Conservation (phyloP, 192 early-diverging fungal genomes). For the Haplosporangium gracile region DNA sequence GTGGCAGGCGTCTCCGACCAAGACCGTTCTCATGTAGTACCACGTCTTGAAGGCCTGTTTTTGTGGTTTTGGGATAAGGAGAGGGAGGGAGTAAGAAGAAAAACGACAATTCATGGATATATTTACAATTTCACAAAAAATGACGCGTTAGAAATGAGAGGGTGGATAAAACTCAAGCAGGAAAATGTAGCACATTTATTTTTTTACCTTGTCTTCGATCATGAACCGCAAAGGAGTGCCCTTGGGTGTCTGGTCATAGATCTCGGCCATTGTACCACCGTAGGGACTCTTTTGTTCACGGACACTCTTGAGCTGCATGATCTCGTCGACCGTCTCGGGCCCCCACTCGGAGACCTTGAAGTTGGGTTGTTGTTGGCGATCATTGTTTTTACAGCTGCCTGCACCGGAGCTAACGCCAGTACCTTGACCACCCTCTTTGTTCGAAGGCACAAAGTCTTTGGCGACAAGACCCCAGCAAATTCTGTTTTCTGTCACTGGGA, state of each 20-base stretch:
- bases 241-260: constrained; percentile 40
- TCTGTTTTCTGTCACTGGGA: constrained; percentile 25
- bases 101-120: neutral
- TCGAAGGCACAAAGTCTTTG: neutral
- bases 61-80: neutral
- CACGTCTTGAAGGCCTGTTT: constrained; percentile 26
- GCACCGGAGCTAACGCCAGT: neutral
- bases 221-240: constrained; percentile 14
- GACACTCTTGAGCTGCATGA: constrained; percentile 15
- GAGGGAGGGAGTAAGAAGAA: neutral
- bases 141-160: no score
- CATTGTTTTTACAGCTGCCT: neutral
- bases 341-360: constrained; percentile 42
- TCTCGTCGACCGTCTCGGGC: constrained; percentile 21
- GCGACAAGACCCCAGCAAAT: constrained; percentile 26
- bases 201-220: constrained; percentile 38
- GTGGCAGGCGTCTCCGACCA: constrained; percentile 37
- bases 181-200: no score
- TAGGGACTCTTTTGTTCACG: constrained; percentile 29
- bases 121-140: no score
- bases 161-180: no score
- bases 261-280: constrained; percentile 15
- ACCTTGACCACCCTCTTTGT: neutral
- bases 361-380: constrained; percentile 1
- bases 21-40: constrained; percentile 34